Evolutionary conservation across 2,329 filamentous ascomycete genomes (phyloP).

Genomic region (Daldinia sp.): DNA sequence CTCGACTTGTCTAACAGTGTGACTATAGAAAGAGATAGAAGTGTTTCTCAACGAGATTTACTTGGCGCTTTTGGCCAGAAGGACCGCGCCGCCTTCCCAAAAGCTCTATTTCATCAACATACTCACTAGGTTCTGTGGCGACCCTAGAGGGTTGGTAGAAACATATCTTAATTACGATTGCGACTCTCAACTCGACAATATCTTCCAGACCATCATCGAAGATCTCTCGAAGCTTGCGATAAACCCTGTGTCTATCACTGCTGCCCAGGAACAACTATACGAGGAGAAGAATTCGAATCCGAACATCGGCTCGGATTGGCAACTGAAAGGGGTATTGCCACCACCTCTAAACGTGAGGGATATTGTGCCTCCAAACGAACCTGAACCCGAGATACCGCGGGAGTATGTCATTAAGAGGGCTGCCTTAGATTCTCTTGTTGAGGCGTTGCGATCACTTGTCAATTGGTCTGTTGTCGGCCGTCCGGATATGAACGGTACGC

Average conservation of each 20-base stretch:
- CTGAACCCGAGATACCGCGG: slow-evolving; percentile 79
- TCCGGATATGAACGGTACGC: slow-evolving; percentile 69
- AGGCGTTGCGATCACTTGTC: slow-evolving; percentile 88
- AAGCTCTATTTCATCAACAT: slow-evolving; percentile 93
- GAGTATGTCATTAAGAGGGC: slow-evolving; percentile 94
- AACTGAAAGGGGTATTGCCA: slow-evolving; percentile 84
- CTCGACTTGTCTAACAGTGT: slow-evolving; percentile 45
- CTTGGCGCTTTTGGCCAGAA: slow-evolving; percentile 87
- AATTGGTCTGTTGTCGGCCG: slow-evolving; percentile 82
- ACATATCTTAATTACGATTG: slow-evolving; percentile 99
- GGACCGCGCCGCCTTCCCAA: slow-evolving; percentile 86
- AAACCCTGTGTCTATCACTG: slow-evolving; percentile 78
- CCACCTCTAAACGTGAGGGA: slow-evolving; percentile 86
- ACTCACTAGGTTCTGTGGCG: slow-evolving; percentile 83
- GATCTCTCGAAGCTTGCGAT: slow-evolving; percentile 91
- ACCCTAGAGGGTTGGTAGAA: slow-evolving; percentile 91
- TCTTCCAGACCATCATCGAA: slow-evolving; percentile 95
- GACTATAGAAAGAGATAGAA: slow-evolving; percentile 86
- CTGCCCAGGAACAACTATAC: slow-evolving; percentile 85
- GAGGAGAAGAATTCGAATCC: slow-evolving; percentile 79
- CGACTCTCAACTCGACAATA: slow-evolving; percentile 94
- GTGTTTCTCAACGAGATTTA: slow-evolving; percentile 99
- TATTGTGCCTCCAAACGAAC: slow-evolving; percentile 70
- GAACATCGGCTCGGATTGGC: slow-evolving; percentile 79
- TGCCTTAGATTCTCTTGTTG: slow-evolving; percentile 87